Evolutionary conservation across 2,329 filamentous ascomycete species (phyloP).

Genomic region (Fusarium domesticum): DNA sequence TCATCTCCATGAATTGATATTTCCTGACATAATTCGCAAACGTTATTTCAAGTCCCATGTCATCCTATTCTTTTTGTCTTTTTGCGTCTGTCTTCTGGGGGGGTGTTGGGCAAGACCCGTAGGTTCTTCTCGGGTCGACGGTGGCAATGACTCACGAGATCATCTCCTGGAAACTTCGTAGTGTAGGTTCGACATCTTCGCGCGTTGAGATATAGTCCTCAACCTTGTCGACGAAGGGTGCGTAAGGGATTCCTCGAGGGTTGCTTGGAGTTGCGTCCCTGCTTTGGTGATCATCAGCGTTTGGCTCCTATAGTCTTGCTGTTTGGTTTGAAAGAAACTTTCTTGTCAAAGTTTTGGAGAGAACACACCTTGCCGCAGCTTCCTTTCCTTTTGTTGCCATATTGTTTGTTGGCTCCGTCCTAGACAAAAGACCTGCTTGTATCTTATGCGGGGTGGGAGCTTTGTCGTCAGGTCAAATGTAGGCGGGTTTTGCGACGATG

Average conservation of each 20-base stretch:
- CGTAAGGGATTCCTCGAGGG: slow-evolving; percentile 77
- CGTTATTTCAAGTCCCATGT: slow-evolving; percentile 16
- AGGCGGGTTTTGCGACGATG: slow-evolving; percentile 29
- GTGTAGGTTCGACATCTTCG: slow-evolving; percentile 73
- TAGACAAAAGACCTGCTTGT: no score
- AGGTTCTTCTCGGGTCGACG: slow-evolving; percentile 7
- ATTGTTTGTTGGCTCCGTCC: slow-evolving; percentile 24
- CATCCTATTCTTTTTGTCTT: neutral
- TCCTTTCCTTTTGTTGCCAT: slow-evolving; percentile 45
- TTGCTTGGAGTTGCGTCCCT: slow-evolving; percentile 62
- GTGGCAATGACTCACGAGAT: slow-evolving; percentile 65
- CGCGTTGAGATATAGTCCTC: slow-evolving; percentile 82
- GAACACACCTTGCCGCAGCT: slow-evolving; percentile 34
- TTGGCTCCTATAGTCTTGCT: no score
- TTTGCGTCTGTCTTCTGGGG: neutral
- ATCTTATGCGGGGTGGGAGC: slow-evolving; percentile 1
- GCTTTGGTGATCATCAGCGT: slow-evolving; percentile 24
- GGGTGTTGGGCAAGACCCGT: no score
- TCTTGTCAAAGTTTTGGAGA: neutral
- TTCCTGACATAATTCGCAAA: slow-evolving; percentile 61
- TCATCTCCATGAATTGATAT: slow-evolving; percentile 99
- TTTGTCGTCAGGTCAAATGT: slow-evolving; percentile 24
- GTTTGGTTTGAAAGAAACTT: neutral
- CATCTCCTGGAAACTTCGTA: slow-evolving; percentile 89
- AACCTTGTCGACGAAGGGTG: slow-evolving; percentile 83